Evolutionary conservation across 139 green algal species (phyloP).

Genomic region (Chlorella sp.): DNA sequence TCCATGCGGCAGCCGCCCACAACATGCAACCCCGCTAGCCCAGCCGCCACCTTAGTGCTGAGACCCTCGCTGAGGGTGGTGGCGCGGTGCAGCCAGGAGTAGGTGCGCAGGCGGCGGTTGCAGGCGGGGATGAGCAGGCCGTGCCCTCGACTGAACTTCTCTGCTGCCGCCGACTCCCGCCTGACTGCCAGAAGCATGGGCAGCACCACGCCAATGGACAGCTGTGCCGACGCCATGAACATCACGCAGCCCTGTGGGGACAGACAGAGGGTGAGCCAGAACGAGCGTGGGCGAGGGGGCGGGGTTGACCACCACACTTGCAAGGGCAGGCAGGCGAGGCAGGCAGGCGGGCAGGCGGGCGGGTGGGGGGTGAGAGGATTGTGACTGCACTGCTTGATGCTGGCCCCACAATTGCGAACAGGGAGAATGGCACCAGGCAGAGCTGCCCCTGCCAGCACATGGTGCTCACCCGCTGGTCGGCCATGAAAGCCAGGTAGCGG

Average conservation of each 20-base stretch:
- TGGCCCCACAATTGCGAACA: too few species aligned
- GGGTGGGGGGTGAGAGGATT: too few species aligned
- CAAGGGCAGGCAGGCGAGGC: too few species aligned
- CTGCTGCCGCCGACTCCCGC: not conserved
- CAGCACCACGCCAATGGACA: not conserved
- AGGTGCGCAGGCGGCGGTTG: not conserved
- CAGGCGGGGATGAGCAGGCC: not conserved
- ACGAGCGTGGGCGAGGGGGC: too few species aligned
- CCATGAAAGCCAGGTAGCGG: too few species aligned
- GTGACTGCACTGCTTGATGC: too few species aligned
- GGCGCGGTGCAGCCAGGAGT: not conserved
- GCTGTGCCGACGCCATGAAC: not conserved
- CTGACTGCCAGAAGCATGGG: conserved; percentile 14
- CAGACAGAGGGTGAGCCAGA: too few species aligned
- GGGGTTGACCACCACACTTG: not conserved
- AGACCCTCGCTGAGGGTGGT: not conserved
- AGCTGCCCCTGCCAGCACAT: too few species aligned
- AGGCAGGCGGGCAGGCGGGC: too few species aligned
- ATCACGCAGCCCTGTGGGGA: not conserved
- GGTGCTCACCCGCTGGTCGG: too few species aligned
- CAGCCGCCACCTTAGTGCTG: not conserved
- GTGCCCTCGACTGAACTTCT: not conserved
- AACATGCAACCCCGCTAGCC: not conserved
- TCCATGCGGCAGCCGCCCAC: not conserved
- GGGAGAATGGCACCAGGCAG: too few species aligned